Conservation (phyloP, 768 basidiomycete species). For the Suillus plorans region DNA sequence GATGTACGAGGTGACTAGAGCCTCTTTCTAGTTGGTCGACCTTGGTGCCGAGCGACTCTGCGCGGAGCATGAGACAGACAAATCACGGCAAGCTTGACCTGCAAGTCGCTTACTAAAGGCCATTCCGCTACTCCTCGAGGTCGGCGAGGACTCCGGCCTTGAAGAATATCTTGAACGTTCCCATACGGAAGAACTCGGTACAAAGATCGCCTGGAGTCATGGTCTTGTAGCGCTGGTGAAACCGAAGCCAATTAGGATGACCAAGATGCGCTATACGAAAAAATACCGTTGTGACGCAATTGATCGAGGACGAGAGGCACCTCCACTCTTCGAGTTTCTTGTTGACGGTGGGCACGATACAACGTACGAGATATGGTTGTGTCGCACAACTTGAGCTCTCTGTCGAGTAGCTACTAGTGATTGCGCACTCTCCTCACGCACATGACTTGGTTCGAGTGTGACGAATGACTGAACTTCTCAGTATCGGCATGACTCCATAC, state of each 20-base stretch:
- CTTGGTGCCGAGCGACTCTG: constrained; percentile 64
- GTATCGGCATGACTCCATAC: no score
- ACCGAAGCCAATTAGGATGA: constrained; percentile 95
- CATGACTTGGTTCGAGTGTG: no score
- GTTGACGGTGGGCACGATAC: constrained; percentile 91
- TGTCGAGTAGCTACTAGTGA: no score
- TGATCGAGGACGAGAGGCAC: constrained; percentile 97
- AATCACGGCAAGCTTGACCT: constrained; percentile 50
- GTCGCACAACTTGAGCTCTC: constrained; percentile 52
- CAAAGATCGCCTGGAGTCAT: constrained; percentile 93
- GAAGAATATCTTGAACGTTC: constrained; percentile 98
- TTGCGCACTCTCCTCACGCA: no score
- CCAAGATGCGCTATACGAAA: constrained; percentile 97
- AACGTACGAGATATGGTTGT: constrained; percentile 96
- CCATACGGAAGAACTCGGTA: constrained; percentile 80
- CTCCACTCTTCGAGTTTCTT: constrained; percentile 91
- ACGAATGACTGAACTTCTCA: no score
- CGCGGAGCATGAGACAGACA: background rate
- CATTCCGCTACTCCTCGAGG: constrained; percentile 89
- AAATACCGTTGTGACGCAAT: constrained; percentile 95
- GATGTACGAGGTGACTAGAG: constrained; percentile 65
- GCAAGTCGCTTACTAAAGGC: constrained; percentile 61
- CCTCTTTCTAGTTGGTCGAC: constrained; percentile 64
- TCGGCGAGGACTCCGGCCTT: constrained; percentile 97
- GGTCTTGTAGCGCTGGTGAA: constrained; percentile 94